Evolutionary conservation across 2,329 filamentous ascomycete genomes (phyloP).

Genomic region (Trichoderma sp.): DNA sequence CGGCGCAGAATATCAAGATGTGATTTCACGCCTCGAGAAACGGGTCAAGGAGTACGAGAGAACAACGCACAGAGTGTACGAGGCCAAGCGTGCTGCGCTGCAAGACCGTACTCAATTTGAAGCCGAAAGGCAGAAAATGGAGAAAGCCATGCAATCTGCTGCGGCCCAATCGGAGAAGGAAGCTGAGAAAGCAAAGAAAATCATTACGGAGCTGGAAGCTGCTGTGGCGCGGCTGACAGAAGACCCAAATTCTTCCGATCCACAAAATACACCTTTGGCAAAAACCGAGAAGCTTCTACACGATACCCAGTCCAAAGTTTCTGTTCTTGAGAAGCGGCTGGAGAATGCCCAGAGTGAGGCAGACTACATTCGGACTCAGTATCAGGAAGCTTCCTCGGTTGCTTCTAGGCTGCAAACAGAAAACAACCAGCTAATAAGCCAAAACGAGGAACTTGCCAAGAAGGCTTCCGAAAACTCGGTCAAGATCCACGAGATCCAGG

Average conservation of each 20-base stretch:
- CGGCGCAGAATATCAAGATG: constrained; percentile 39
- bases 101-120: constrained; percentile 51
- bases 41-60: constrained; percentile 47
- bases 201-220: constrained; percentile 39
- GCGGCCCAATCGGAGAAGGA: constrained; percentile 32
- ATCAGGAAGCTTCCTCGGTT: constrained; percentile 56
- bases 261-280: constrained; percentile 29
- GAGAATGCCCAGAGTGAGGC: constrained; percentile 47
- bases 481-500: constrained; percentile 48
- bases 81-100: constrained; percentile 48
- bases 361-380: constrained; percentile 57
- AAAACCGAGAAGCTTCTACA: constrained; percentile 36
- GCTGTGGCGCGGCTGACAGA: constrained; percentile 32
- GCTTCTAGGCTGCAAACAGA: constrained; percentile 46
- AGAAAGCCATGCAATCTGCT: constrained; percentile 31
- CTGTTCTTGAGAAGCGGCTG: constrained; percentile 41
- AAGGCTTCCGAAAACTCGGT: constrained; percentile 46
- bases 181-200: constrained; percentile 38
- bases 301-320: constrained; percentile 38
- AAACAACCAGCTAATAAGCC: constrained; percentile 45
- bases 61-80: constrained; percentile 46
- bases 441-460: constrained; percentile 41
- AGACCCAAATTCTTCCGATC: constrained; percentile 24
- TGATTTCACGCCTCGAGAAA: constrained; percentile 44
- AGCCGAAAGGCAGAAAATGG: constrained; percentile 44